These are phyloP conservation scores for Vigna nakashimae DNA, from an alignment of 306 rosid species.

Conservation along the genomic window DNA sequence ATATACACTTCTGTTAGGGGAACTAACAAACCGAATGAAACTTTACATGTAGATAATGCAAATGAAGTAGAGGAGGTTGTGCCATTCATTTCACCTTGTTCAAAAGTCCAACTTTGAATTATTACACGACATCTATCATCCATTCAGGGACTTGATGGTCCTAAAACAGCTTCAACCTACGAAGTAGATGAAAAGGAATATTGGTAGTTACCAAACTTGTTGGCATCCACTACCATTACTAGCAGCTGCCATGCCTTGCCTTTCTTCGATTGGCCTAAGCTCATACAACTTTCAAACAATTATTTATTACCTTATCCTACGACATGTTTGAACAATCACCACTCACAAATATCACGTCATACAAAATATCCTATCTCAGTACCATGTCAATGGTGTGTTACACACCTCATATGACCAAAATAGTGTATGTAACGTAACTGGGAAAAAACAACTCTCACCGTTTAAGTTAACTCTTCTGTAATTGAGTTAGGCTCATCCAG, in stretches of 20 bases:
- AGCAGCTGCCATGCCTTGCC: neutral
- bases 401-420: neutral
- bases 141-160: constrained; percentile 18
- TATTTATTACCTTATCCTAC: neutral
- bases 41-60: constrained; percentile 32
- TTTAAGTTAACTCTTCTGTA: neutral
- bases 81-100: constrained; percentile 3
- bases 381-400: neutral
- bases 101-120: constrained; percentile 29
- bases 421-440: neutral
- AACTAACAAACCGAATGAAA: constrained; percentile 10
- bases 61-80: constrained; percentile 14
- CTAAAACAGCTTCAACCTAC: constrained; percentile 21
- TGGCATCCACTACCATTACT: constrained; percentile 11
- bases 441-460: neutral
- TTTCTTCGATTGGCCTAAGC: constrained; percentile 27
- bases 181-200: neutral
- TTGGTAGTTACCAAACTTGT: constrained; percentile 16
- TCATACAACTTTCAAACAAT: neutral
- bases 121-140: constrained; percentile 28
- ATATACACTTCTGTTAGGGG: constrained; percentile 36
- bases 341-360: neutral
- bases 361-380: neutral
- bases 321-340: neutral
- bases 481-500: neutral